Evolutionary conservation across 2,329 filamentous ascomycete species (phyloP).

Genomic region (Didymella lethalis): DNA sequence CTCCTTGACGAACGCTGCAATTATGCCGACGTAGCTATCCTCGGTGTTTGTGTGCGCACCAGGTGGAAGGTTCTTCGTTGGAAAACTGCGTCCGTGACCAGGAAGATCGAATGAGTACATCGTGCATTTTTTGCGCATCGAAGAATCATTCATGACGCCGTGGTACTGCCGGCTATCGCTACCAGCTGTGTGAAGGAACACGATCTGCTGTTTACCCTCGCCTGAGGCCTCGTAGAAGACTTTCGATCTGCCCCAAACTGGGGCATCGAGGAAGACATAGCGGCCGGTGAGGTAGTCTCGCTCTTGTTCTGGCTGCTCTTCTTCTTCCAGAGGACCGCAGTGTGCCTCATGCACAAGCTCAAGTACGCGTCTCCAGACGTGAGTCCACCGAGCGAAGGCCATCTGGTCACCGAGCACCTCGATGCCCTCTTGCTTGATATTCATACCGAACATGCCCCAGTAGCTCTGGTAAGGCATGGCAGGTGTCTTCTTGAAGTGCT

Average conservation of each 20-base stretch:
- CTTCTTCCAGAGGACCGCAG: constrained; percentile 54
- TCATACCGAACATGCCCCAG: constrained; percentile 59
- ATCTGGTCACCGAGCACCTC: constrained; percentile 57
- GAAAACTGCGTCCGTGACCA: constrained; percentile 59
- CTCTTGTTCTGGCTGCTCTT: constrained; percentile 47
- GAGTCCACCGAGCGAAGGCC: constrained; percentile 56
- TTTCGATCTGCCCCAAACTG: constrained; percentile 59
- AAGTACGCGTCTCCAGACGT: constrained; percentile 58
- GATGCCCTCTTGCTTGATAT: constrained; percentile 59
- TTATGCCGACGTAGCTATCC: constrained; percentile 57
- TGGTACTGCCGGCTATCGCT: constrained; percentile 61
- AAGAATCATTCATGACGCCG: constrained; percentile 59
- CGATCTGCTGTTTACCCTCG: constrained; percentile 56
- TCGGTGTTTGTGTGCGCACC: constrained; percentile 60
- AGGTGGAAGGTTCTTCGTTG: constrained; percentile 52
- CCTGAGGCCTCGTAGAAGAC: constrained; percentile 60
- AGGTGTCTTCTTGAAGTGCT: constrained; percentile 56
- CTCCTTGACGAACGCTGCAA: constrained; percentile 55
- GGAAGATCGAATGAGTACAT: constrained; percentile 62
- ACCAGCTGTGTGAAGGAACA: constrained; percentile 57
- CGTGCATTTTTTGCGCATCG: constrained; percentile 57
- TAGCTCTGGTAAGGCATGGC: constrained; percentile 57
- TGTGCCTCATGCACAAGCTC: constrained; percentile 59
- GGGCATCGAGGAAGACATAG: constrained; percentile 58
- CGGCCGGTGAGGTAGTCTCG: constrained; percentile 58